Conservation (phyloP, 2,329 filamentous ascomycete genomes). For the Polytolypa hystricis region DNA sequence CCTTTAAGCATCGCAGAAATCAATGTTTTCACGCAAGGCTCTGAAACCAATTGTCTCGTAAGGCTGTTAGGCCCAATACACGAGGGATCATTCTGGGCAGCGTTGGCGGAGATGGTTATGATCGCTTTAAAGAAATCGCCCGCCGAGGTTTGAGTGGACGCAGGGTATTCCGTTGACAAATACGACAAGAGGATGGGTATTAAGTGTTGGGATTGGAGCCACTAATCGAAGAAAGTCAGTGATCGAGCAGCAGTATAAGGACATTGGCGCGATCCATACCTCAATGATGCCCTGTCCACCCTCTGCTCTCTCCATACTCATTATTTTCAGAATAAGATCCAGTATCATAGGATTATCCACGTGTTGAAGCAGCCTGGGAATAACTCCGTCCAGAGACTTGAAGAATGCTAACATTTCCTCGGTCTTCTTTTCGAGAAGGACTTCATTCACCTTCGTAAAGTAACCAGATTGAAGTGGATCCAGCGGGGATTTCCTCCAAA, state of each 20-base stretch:
- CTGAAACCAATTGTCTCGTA: slow-evolving; percentile 86
- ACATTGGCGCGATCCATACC: slow-evolving; percentile 42
- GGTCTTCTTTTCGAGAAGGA: slow-evolving; percentile 94
- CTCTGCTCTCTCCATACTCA: slow-evolving; percentile 86
- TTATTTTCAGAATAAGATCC: slow-evolving; percentile 93
- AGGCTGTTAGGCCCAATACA: slow-evolving; percentile 97
- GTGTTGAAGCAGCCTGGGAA: slow-evolving; percentile 78
- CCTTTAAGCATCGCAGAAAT: slow-evolving; percentile 85
- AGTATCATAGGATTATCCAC: slow-evolving; percentile 98
- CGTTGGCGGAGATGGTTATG: slow-evolving; percentile 96
- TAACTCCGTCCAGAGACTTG: slow-evolving; percentile 68
- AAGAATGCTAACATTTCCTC: slow-evolving; percentile 91
- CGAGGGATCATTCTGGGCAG: slow-evolving; percentile 95
- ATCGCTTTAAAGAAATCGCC: slow-evolving; percentile 98
- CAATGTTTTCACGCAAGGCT: slow-evolving; percentile 69
- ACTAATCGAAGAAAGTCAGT: slow-evolving; percentile 45
- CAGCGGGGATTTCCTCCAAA: slow-evolving; percentile 71
- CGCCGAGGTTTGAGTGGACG: slow-evolving; percentile 88
- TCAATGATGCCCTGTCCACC: slow-evolving; percentile 88
- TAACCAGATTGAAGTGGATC: slow-evolving; percentile 93
- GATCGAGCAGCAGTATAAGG: slow-evolving; percentile 1
- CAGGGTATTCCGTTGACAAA: slow-evolving; percentile 71
- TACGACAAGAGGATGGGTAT: slow-evolving; percentile 81
- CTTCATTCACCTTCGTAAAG: slow-evolving; percentile 97
- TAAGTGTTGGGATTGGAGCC: slow-evolving; percentile 81